phyloP scores from a whole-genome alignment of 2,329 filamentous ascomycete species.

The Paracoccidioides lutzii region DNA sequence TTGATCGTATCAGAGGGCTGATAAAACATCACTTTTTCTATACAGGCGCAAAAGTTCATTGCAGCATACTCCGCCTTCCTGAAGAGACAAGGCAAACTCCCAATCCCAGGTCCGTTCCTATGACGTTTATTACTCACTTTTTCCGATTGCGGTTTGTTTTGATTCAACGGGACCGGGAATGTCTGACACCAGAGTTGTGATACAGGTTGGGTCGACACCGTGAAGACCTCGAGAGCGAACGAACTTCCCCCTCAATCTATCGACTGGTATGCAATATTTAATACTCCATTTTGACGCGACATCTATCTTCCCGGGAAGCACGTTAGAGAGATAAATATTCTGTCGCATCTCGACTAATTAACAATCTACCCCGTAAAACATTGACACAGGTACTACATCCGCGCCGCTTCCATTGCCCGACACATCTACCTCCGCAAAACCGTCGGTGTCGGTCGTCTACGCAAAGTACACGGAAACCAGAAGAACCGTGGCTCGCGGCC shows the following conservation, averaged over 20 bases:
- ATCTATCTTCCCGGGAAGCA: not conserved
- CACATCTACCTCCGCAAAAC: constrained; percentile 99
- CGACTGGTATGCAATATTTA: constrained; percentile 64
- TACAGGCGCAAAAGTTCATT: constrained; percentile 56
- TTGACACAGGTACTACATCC: constrained; percentile 52
- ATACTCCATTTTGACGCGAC: not conserved
- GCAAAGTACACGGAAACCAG: constrained; percentile 88
- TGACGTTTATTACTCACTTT: constrained; percentile 9
- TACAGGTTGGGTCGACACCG: constrained; percentile 94
- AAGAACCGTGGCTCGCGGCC: constrained; percentile 94
- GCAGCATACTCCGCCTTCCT: constrained; percentile 54
- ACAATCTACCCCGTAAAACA: not conserved
- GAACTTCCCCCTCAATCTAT: constrained; percentile 96
- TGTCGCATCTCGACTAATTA: not conserved
- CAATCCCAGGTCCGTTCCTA: constrained; percentile 49
- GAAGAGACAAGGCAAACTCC: constrained; percentile 59
- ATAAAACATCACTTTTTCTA: constrained; percentile 3
- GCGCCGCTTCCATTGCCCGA: constrained; percentile 86
- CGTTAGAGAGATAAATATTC: not conserved
- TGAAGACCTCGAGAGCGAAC: constrained; percentile 94
- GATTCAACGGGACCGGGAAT: not conserved
- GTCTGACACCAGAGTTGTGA: not conserved
- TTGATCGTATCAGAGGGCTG: constrained; percentile 3
- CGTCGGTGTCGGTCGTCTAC: constrained; percentile 92
- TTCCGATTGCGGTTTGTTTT: not conserved